phyloP scores from a whole-genome alignment of 768 basidiomycete species.

The Boletellus emodensis region DNA sequence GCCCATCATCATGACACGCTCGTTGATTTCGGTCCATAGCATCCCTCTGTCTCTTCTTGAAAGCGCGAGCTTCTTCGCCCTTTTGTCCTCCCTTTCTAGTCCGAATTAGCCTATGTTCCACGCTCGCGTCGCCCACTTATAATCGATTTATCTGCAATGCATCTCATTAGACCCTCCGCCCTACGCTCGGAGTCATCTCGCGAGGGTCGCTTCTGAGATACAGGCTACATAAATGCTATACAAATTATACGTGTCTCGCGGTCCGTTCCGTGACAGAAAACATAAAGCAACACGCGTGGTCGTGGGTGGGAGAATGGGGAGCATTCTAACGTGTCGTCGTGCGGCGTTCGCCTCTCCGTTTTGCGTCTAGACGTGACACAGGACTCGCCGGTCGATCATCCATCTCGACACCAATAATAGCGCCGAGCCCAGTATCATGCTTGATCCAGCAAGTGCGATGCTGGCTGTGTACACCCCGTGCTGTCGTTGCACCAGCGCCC shows the following conservation, averaged over 20 bases:
- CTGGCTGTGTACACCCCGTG: conserved; percentile 47
- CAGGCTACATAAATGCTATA: conserved; percentile 29
- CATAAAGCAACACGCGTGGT: background rate
- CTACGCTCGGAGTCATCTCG: background rate
- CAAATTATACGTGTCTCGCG: conserved; percentile 13
- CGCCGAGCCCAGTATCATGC: conserved; percentile 55
- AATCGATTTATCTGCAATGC: conserved; percentile 27
- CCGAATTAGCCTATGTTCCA: conserved; percentile 20
- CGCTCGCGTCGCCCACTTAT: conserved; percentile 19
- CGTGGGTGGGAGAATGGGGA: background rate
- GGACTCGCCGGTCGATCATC: conserved; percentile 39
- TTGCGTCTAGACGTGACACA: conserved; percentile 42
- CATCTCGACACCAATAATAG: conserved; percentile 51
- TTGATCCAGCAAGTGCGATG: conserved; percentile 57
- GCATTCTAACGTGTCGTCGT: background rate
- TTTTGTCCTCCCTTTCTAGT: conserved; percentile 1
- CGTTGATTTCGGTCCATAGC: conserved; percentile 13
- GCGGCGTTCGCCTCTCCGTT: background rate
- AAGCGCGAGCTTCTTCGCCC: background rate
- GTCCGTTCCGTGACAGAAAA: conserved; percentile 13
- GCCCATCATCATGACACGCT: conserved; percentile 13
- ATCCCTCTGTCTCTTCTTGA: conserved; percentile 14
- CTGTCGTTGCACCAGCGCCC: conserved; percentile 45
- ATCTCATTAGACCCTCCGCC: conserved; percentile 19
- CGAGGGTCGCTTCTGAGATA: conserved; percentile 15